These are phyloP conservation scores for Triangularia setosa DNA, from an alignment of 2,329 filamentous ascomycete species.

Conservation along the genomic window DNA sequence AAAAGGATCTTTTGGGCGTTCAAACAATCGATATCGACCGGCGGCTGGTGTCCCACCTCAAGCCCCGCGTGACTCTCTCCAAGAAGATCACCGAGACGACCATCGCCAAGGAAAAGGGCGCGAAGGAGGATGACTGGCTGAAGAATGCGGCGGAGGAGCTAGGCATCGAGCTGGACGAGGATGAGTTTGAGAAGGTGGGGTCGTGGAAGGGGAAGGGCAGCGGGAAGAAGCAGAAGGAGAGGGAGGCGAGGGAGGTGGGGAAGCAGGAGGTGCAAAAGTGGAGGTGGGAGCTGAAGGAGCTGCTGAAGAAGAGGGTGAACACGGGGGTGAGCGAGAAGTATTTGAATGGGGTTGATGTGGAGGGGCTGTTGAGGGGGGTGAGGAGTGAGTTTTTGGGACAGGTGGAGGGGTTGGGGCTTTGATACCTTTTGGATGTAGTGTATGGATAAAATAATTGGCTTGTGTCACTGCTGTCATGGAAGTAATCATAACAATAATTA, in stretches of 20 bases:
- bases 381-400: conserved; percentile 64
- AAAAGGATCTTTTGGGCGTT: conserved; percentile 56
- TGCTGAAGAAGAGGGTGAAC: conserved; percentile 73
- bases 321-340: conserved; percentile 85
- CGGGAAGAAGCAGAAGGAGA: conserved; percentile 70
- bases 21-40: conserved; percentile 80
- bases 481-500: no score
- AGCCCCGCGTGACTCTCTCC: conserved; percentile 72
- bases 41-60: conserved; percentile 70
- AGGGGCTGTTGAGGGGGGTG: conserved; percentile 61
- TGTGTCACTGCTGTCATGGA: no score
- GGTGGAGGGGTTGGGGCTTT: conserved; percentile 40
- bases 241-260: conserved; percentile 60
- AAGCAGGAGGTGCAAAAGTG: conserved; percentile 71
- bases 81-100: conserved; percentile 80
- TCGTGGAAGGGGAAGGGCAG: conserved; percentile 65
- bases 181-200: conserved; percentile 69
- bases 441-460: no score
- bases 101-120: conserved; percentile 82
- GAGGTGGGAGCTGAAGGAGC: conserved; percentile 65
- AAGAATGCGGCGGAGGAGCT: conserved; percentile 83
- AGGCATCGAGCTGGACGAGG: conserved; percentile 88
- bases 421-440: not conserved
- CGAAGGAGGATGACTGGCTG: conserved; percentile 80
- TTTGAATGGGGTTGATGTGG: conserved; percentile 75